Conservation (phyloP, 495 filamentous ascomycete genomes). For the Hypoxylon subgilvum region DNA sequence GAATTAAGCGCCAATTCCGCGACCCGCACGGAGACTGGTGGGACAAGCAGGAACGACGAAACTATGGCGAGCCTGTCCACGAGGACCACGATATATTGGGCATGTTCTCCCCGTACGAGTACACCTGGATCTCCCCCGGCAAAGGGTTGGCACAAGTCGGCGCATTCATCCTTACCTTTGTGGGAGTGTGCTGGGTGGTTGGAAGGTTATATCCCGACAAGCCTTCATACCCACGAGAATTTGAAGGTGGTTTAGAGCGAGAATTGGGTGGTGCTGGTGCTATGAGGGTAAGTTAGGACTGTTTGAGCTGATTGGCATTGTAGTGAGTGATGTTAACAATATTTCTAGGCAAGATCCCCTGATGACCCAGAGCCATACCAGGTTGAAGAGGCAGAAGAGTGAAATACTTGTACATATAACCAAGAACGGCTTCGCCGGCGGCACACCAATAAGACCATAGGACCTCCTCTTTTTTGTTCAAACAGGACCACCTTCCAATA, state of each 20-base stretch:
- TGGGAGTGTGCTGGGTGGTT: constrained; percentile 73
- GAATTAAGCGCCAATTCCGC: constrained; percentile 81
- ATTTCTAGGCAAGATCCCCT: constrained; percentile 48
- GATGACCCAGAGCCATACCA: constrained; percentile 54
- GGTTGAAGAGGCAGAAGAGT: constrained; percentile 26
- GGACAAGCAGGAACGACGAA: constrained; percentile 95
- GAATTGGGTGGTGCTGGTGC: constrained; percentile 78
- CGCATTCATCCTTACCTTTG: constrained; percentile 70
- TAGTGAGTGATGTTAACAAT: constrained; percentile 3
- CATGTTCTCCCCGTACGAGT: constrained; percentile 86
- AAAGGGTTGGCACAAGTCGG: constrained; percentile 77
- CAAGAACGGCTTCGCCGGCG: neutral
- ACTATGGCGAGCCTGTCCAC: constrained; percentile 93
- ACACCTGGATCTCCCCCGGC: constrained; percentile 77
- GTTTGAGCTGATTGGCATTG: neutral
- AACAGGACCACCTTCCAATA: no score
- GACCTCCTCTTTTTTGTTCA: no score
- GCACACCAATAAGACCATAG: neutral
- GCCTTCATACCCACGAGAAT: constrained; percentile 76
- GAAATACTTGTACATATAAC: constrained; percentile 15
- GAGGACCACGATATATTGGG: constrained; percentile 97
- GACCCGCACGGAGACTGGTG: constrained; percentile 96
- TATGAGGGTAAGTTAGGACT: constrained; percentile 51
- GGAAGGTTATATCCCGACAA: constrained; percentile 84
- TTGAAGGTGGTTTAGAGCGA: constrained; percentile 78